phyloP scores from a whole-genome alignment of 345 rosid genomes.

The Erysimum cheiranthoides region DNA sequence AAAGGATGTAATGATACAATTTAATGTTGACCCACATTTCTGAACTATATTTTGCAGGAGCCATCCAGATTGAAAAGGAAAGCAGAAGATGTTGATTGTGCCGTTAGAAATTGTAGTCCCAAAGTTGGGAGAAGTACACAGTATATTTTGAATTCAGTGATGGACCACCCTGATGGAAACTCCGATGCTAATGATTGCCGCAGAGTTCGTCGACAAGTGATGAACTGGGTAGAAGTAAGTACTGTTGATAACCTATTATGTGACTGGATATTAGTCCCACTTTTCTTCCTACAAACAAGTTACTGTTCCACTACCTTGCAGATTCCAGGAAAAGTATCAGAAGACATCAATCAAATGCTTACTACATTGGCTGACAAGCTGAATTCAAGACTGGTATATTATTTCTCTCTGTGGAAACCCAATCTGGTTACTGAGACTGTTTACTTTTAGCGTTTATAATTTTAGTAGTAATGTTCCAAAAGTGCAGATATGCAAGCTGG shows the following conservation, averaged over 20 bases:
- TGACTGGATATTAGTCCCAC: slow-evolving; percentile 30
- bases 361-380: slow-evolving; percentile 58
- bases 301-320: slow-evolving; percentile 50
- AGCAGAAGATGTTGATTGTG: slow-evolving; percentile 48
- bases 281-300: slow-evolving; percentile 24
- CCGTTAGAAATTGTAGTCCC: slow-evolving; percentile 43
- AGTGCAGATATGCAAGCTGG: slow-evolving; percentile 65
- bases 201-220: slow-evolving; percentile 43
- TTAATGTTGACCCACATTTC: slow-evolving; percentile 37
- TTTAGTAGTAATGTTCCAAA: slow-evolving; percentile 37
- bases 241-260: slow-evolving; percentile 35
- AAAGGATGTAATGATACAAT: slow-evolving; percentile 22
- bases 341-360: slow-evolving; percentile 56
- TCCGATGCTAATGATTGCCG: slow-evolving; percentile 38
- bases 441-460: slow-evolving; percentile 21
- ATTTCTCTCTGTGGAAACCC: slow-evolving; percentile 30
- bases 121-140: slow-evolving; percentile 42
- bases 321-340: slow-evolving; percentile 63
- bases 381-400: slow-evolving; percentile 57
- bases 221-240: slow-evolving; percentile 72
- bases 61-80: slow-evolving; percentile 64
- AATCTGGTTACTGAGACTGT: slow-evolving; percentile 31
- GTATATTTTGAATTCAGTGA: slow-evolving; percentile 37
- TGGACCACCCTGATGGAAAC: slow-evolving; percentile 49
- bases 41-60: slow-evolving; percentile 43